These are phyloP conservation scores for Dothistroma pini DNA, from an alignment of 2,329 filamentous ascomycete genomes.

Conservation along the genomic window DNA sequence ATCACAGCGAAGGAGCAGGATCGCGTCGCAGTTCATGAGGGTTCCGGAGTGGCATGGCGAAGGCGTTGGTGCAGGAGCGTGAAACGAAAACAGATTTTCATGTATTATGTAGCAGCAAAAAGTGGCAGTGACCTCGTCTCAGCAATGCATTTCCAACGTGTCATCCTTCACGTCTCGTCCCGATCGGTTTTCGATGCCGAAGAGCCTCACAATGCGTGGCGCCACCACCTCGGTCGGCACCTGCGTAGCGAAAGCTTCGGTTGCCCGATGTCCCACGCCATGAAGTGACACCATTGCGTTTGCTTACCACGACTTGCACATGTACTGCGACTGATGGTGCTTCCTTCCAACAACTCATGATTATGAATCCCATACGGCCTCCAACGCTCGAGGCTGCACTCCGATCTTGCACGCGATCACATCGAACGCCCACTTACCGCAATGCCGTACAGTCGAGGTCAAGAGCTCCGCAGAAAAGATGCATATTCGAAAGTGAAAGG, in stretches of 20 bases:
- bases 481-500: constrained; percentile 22
- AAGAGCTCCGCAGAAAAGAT: constrained; percentile 23
- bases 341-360: neutral
- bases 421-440: constrained; percentile 20
- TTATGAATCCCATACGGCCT: constrained; percentile 23
- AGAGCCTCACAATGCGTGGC: neutral
- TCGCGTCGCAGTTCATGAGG: neutral
- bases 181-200: neutral
- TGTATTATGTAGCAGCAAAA: constrained; percentile 7
- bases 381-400: constrained; percentile 24
- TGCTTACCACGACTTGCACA: neutral
- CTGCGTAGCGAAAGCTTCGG: neutral
- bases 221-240: neutral
- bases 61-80: constrained; percentile 7
- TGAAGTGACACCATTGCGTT: neutral
- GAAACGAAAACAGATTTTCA: constrained; percentile 7
- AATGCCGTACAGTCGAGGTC: constrained; percentile 18
- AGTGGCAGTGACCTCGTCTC: neutral
- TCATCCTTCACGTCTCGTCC: neutral
- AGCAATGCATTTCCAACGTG: neutral
- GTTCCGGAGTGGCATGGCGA: constrained; percentile 8
- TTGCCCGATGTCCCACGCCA: neutral
- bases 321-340: neutral
- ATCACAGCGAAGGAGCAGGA: neutral
- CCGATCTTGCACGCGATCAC: constrained; percentile 21